These are phyloP conservation scores for Prillingera fragicola DNA, from an alignment of 1,284 basidiomycete genomes.

Conservation along the genomic window DNA sequence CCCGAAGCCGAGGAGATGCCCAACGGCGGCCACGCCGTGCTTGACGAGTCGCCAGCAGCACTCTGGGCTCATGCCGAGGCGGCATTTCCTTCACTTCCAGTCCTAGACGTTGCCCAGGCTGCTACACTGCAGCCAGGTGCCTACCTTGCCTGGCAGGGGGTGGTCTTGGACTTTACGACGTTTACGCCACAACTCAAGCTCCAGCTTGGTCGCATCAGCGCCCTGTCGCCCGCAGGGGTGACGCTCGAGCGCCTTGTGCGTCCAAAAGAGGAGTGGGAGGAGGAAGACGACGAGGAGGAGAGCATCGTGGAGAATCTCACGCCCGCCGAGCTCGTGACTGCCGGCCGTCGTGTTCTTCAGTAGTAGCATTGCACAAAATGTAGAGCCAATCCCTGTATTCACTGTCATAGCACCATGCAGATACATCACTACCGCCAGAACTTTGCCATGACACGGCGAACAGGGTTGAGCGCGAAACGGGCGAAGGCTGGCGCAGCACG, in stretches of 20 bases:
- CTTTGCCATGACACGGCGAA: too few relatives aligned
- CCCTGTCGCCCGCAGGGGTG: background rate
- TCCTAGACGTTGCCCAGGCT: background rate
- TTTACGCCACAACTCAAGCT: constrained; percentile 36
- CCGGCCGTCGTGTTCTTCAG: background rate
- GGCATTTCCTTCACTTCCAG: constrained; percentile 14
- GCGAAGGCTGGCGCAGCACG: constrained; percentile 73
- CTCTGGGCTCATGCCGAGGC: constrained; percentile 15
- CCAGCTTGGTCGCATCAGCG: constrained; percentile 20
- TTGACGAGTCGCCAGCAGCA: background rate
- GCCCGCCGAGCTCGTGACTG: background rate
- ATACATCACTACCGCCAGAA: too few relatives aligned
- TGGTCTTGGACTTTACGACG: constrained; percentile 32
- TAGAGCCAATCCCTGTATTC: too few relatives aligned
- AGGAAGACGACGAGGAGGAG: constrained; percentile 5
- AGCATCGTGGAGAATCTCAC: background rate
- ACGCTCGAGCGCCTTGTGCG: background rate
- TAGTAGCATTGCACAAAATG: too few relatives aligned
- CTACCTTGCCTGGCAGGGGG: constrained; percentile 33
- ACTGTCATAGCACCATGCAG: too few relatives aligned
- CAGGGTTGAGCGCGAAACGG: constrained; percentile 59
- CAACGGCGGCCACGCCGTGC: constrained; percentile 1
- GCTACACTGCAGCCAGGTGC: constrained; percentile 5
- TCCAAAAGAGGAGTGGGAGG: background rate
- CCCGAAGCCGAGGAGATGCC: constrained; percentile 3